phyloP scores from a whole-genome alignment of 2,329 filamentous ascomycete genomes.

The Didymella pomorum region DNA sequence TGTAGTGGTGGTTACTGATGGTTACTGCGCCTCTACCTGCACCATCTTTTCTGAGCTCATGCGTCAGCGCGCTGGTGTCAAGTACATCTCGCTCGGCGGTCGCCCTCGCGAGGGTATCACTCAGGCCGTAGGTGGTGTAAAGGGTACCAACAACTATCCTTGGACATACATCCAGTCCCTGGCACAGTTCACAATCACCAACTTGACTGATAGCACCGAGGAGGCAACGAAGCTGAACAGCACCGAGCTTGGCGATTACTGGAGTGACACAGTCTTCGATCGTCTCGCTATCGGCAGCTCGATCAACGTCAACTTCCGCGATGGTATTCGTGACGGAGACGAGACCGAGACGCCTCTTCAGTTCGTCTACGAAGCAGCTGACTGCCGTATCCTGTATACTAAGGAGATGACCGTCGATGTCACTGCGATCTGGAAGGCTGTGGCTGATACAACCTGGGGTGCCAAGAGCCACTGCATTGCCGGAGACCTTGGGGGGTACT shows the following conservation, averaged over 20 bases:
- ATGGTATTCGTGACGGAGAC: slow-evolving; percentile 56
- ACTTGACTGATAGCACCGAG: slow-evolving; percentile 32
- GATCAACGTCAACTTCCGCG: slow-evolving; percentile 50
- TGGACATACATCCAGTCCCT: slow-evolving; percentile 45
- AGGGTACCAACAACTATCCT: slow-evolving; percentile 58
- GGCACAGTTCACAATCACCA: slow-evolving; percentile 32
- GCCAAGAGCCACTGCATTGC: slow-evolving; percentile 45
- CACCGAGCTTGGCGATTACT: slow-evolving; percentile 46
- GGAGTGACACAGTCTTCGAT: slow-evolving; percentile 40
- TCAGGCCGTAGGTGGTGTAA: slow-evolving; percentile 67
- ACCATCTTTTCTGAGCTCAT: slow-evolving; percentile 66
- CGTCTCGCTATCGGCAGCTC: slow-evolving; percentile 37
- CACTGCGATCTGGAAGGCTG: slow-evolving; percentile 62
- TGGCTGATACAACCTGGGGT: slow-evolving; percentile 48
- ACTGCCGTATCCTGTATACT: slow-evolving; percentile 70
- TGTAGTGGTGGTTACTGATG: slow-evolving; percentile 62
- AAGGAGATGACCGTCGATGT: slow-evolving; percentile 63
- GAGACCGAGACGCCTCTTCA: slow-evolving; percentile 60
- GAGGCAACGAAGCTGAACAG: slow-evolving; percentile 41
- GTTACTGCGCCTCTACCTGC: slow-evolving; percentile 68
- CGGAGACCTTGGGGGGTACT: slow-evolving; percentile 35
- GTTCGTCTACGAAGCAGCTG: slow-evolving; percentile 67
- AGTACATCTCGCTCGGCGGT: slow-evolving; percentile 67
- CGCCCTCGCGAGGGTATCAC: slow-evolving; percentile 63
- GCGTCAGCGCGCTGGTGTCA: slow-evolving; percentile 61